phyloP scores from a whole-genome alignment of 1,284 basidiomycete species.

The Cystobasidium sp. region DNA sequence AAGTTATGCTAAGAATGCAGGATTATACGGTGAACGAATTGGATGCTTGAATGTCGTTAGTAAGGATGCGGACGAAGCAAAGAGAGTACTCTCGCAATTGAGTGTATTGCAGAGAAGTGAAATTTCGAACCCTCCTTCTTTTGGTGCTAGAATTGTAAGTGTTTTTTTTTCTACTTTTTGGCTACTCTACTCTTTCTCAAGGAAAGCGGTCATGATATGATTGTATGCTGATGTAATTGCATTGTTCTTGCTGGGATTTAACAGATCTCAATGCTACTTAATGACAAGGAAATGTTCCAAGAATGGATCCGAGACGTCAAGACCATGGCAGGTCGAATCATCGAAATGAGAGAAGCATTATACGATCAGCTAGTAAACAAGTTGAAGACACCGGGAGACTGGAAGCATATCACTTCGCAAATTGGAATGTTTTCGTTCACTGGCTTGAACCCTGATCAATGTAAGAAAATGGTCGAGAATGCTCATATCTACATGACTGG shows the following conservation, averaged over 20 bases:
- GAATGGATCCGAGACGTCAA: conserved; percentile 89
- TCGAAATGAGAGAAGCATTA: conserved; percentile 83
- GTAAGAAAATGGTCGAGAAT: conserved; percentile 72
- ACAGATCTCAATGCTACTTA: conserved; percentile 78
- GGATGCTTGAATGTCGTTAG: conserved; percentile 79
- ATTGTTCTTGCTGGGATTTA: too few relatives aligned
- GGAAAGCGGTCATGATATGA: too few relatives aligned
- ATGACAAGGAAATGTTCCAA: conserved; percentile 70
- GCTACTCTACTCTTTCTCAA: too few relatives aligned
- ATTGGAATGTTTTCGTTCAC: conserved; percentile 77
- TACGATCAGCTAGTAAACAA: conserved; percentile 76
- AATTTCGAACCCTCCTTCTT: conserved; percentile 89
- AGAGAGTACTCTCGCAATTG: conserved; percentile 78
- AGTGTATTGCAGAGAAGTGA: conserved; percentile 85
- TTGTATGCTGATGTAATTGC: too few relatives aligned
- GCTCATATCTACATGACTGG: conserved; percentile 85
- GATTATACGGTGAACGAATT: conserved; percentile 87
- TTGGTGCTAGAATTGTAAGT: conserved; percentile 83
- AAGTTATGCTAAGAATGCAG: conserved; percentile 96
- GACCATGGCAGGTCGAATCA: conserved; percentile 90
- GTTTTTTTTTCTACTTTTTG: too few relatives aligned
- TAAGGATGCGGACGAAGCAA: conserved; percentile 66
- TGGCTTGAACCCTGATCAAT: conserved; percentile 63
- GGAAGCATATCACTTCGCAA: conserved; percentile 86
- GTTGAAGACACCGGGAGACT: conserved; percentile 78